Percentiles rank a stretch among this genome's conserved stretches.
phyloP scores from a whole-genome alignment of 2,329 filamentous ascomycete species.

The Graphilbum ipis-grandicollis region DNA sequence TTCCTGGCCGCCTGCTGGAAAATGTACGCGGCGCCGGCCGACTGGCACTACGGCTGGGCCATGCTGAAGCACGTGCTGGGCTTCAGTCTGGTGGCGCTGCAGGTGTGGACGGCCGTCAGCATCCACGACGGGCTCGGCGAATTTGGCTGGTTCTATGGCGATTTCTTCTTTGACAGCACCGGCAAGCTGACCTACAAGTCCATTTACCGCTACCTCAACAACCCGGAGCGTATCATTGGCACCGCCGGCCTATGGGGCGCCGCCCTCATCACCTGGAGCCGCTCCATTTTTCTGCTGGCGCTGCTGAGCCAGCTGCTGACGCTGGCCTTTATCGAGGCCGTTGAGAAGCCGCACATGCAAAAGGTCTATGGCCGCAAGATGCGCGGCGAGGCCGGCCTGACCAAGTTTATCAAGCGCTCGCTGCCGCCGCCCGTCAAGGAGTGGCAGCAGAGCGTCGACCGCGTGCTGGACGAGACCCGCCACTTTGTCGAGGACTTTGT shows the following conservation, averaged over 20 bases:
- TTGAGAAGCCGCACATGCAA: conserved; percentile 95
- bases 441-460: conserved; percentile 75
- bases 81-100: conserved; percentile 61
- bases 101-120: conserved; percentile 82
- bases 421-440: conserved; percentile 69
- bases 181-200: conserved; percentile 87
- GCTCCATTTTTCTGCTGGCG: conserved; percentile 71
- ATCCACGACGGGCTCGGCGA: conserved; percentile 93
- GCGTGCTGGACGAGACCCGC: conserved; percentile 67
- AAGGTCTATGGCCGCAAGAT: conserved; percentile 83
- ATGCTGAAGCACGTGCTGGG: conserved; percentile 80
- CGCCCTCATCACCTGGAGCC: conserved; percentile 82
- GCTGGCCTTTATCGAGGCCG: conserved; percentile 74
- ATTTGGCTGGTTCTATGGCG: conserved; percentile 97
- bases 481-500: conserved; percentile 86
- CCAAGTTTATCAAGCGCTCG: conserved; percentile 76
- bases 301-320: conserved; percentile 73
- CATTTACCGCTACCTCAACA: conserved; percentile 96
- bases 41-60: conserved; percentile 77
- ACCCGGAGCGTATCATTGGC: conserved; percentile 85
- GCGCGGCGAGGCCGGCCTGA: conserved; percentile 74
- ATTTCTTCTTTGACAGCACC: conserved; percentile 90
- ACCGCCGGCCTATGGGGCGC: conserved; percentile 92
- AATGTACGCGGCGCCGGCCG: conserved; percentile 73
- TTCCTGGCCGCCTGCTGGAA: conserved; percentile 92